Evolutionary conservation across 2,329 filamentous ascomycete species (phyloP).

Genomic region (Podosphaera xanthii): DNA sequence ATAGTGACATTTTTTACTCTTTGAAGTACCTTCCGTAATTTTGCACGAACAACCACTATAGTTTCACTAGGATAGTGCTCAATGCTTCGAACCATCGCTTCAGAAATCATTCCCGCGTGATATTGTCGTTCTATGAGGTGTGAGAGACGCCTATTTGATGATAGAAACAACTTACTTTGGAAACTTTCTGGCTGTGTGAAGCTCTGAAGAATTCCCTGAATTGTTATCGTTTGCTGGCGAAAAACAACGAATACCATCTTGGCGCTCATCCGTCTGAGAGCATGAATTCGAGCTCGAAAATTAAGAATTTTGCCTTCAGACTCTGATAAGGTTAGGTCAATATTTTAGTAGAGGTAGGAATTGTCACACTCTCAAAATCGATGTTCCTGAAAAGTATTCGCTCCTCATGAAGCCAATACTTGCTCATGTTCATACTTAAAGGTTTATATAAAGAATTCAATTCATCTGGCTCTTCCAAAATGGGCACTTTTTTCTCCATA

Average conservation of each 20-base stretch:
- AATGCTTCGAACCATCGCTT: constrained; percentile 67
- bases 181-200: constrained; percentile 8
- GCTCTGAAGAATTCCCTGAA: constrained; percentile 52
- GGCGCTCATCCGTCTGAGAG: constrained; percentile 59
- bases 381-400: constrained; percentile 15
- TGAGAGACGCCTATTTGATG: too few species aligned
- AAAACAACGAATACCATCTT: constrained; percentile 71
- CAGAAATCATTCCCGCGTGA: constrained; percentile 31
- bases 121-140: constrained; percentile 6
- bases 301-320: constrained; percentile 11
- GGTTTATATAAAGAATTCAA: constrained; percentile 15
- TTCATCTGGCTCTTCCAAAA: constrained; percentile 11
- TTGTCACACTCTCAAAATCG: constrained; percentile 11
- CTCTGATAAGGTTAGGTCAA: constrained; percentile 6
- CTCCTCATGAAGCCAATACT: constrained; percentile 13
- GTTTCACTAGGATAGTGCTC: constrained; percentile 62
- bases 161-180: constrained; percentile 5
- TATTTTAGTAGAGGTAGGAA: neutral
- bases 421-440: constrained; percentile 17
- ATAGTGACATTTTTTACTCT: constrained; percentile 54
- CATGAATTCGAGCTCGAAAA: constrained; percentile 54
- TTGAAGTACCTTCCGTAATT: constrained; percentile 49
- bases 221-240: constrained; percentile 59
- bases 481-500: constrained; percentile 14
- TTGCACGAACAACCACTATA: constrained; percentile 54